A percentile compares a stretch with the other conserved stretches of the same genome.
Conservation (phyloP, 768 basidiomycete genomes). For the Leccinum ochraceum region DNA sequence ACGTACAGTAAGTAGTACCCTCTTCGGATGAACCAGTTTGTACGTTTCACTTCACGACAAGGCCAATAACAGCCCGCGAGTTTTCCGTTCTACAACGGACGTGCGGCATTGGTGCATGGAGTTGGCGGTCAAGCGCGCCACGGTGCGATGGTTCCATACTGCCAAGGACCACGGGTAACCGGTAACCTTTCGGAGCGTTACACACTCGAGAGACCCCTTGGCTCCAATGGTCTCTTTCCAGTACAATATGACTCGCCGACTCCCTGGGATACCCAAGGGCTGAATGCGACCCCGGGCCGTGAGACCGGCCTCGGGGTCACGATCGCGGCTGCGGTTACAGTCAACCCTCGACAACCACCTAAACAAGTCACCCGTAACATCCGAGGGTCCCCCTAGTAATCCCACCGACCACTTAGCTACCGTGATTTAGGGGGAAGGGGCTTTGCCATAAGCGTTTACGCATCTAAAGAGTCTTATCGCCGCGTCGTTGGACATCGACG, state of each 20-base stretch:
- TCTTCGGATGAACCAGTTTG: too few species aligned
- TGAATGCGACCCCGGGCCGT: too few species aligned
- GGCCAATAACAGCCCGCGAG: too few species aligned
- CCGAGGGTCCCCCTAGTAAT: not conserved
- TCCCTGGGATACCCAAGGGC: not conserved
- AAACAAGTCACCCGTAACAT: not conserved
- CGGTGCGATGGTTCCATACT: too few species aligned
- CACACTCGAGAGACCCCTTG: not conserved
- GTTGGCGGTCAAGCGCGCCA: too few species aligned
- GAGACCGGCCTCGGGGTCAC: too few species aligned
- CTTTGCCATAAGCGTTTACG: not conserved
- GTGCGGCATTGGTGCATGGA: too few species aligned
- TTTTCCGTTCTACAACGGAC: too few species aligned
- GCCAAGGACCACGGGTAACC: not conserved
- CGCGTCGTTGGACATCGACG: not conserved
- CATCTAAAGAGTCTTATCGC: not conserved
- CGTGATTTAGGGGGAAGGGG: not conserved
- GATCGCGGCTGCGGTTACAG: not conserved
- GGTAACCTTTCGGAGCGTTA: too few species aligned
- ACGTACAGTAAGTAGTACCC: too few species aligned
- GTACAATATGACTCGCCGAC: not conserved
- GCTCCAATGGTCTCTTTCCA: not conserved
- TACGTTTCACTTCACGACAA: too few species aligned
- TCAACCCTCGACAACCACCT: not conserved
- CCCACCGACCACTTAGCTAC: not conserved